Base-by-base conservation (phyloP, 345 rosid species). In the Passiflora organensis region DNA sequence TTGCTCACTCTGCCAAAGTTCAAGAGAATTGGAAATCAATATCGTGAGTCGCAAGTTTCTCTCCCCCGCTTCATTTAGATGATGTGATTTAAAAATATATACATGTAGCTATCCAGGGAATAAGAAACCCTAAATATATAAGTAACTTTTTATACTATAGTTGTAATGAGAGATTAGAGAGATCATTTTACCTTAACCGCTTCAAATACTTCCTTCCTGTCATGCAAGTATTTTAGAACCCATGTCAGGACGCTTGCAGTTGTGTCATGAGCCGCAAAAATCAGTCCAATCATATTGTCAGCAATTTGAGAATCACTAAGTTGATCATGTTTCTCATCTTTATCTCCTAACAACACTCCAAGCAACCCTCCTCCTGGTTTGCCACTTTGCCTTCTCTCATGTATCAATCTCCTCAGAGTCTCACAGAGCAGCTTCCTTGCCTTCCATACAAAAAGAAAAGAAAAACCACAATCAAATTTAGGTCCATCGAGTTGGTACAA, bases 191-290 rank as follows among this genome's bases (percentile, higher is more conserved):
- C 98, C 51, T 62, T 60, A 54, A 86, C 87, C 47, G 87, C 82
- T 41, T 75, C 80, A 23, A 88, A 80, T 55, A 84, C 42, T 38
- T 72, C 74, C 2, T 55, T 43, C 44, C 86, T 74, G 45, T 91
- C 98, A 58, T 81, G 89, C 63, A 91, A 69, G 72, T 88, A 86
- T 74, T 91, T 91, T 53, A 91, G 70, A 50, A 81, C 72, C 96
- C 96, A 91, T 15, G 98, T 91, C 13, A 86, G 67, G 38, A 74
- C 87, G 60, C 89, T 84, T 12, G 96, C 96, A 20, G 98, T 91
- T 10, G 96, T 88, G 48, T 91, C 98, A n/a, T 86, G 93, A 50
- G 98, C 96, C 36, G 98, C 96, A 14, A 91, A 91, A 17, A 88
- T 84, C 3, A 91, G 89, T 23, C 98, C 98, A 38, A 91, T 88